Evolutionary conservation across 495 filamentous ascomycete genomes (phyloP), one percentile per base, ranked within the genome.

Genomic region (Trichoderma gamsii): DNA sequence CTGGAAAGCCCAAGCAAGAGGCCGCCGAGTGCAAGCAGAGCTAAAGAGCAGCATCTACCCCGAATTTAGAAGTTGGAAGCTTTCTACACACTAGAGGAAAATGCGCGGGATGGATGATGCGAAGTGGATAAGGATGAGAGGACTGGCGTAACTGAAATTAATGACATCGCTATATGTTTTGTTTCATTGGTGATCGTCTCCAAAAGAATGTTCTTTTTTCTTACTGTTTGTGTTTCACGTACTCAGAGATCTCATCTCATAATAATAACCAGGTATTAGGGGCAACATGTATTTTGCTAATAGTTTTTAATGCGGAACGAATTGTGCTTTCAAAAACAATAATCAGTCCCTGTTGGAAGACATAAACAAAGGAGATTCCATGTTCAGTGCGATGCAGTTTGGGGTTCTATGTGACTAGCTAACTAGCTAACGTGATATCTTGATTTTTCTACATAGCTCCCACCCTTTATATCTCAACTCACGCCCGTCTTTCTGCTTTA

Each of bases 21-120:
- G 90, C 96, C 70, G 92, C 95, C 70, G 96, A 99, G 83, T 99
- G 96, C 90, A 99, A 98, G 85, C 96, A 98, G 84, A 98, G 93
- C 82, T 99, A 88, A 83, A 86, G 41, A 29, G 25, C 25, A 32
- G 11, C 29, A 61, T 13, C 56, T 32, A 9, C 56, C 23, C 35
- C 12, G 27, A 11, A 13, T 61, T 32, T 32, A 32, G 27, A 29
- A 25, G 25, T 12, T 13, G 56, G 23, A 25, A 18, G 23, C 56
- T 61, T 61, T 61, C 56, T 29, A 32, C 29, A 32, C 29, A 6
- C 27, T 61, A 61, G 56, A 61, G 56, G 56, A 18, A 61, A 61
- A 32, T 12, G 27, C 12, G 11, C 23, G 56, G 29, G 56, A 25
- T 12, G 29, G n/a, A 61, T 16, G 56, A 61, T 32, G 56, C 27